phyloP scores from a whole-genome alignment of 2,329 filamentous ascomycete species.

The Elsinoe perseae region DNA sequence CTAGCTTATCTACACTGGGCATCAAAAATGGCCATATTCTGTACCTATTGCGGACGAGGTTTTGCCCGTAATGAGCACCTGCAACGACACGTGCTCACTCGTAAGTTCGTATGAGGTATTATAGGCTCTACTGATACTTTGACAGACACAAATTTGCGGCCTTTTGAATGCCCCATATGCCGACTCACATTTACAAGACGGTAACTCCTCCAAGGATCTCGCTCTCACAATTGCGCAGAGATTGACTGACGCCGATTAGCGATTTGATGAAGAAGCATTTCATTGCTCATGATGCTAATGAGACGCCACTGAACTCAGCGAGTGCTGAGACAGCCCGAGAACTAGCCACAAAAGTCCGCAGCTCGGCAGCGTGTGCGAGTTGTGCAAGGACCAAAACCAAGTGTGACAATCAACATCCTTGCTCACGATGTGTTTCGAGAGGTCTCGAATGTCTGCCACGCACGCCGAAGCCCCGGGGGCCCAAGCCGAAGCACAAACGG shows the following conservation, averaged over 20 bases:
- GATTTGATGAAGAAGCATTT: slow-evolving; percentile 1
- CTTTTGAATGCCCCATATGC: neutral
- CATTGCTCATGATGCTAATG: neutral
- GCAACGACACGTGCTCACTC: neutral
- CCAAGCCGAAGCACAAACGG: neutral
- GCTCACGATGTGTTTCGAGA: neutral
- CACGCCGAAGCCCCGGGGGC: neutral
- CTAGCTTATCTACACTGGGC: neutral
- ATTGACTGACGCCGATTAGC: neutral
- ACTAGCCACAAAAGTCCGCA: neutral
- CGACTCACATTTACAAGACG: neutral
- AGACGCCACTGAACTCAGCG: neutral
- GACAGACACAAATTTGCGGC: neutral
- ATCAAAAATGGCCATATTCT: neutral
- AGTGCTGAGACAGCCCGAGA: neutral
- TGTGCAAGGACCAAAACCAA: neutral
- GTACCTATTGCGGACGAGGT: neutral
- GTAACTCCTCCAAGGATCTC: neutral
- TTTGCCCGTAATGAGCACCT: neutral
- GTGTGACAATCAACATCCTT: slow-evolving; percentile 1
- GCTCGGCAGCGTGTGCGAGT: neutral
- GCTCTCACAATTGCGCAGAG: neutral
- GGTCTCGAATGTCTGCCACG: neutral
- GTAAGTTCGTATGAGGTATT: neutral
- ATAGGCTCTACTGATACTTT: neutral